phyloP scores from a whole-genome alignment of 345 rosid species.

The Lagerstroemia speciosa region DNA sequence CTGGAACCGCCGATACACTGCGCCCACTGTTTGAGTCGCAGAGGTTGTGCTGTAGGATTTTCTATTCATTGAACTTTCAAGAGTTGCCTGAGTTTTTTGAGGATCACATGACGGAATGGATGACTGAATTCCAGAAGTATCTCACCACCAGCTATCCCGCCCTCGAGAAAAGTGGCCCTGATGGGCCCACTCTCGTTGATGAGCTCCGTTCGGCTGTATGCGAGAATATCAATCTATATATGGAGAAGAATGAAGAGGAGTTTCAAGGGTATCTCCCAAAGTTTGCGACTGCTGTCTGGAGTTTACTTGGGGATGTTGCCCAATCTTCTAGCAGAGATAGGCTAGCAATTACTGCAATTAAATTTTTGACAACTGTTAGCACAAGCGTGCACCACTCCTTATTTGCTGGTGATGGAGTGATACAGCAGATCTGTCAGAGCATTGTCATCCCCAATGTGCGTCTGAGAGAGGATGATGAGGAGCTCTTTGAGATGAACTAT shows the following conservation, averaged over 20 bases:
- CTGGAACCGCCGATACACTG: conserved; percentile 35
- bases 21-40: conserved; percentile 73
- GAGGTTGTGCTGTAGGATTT: conserved; percentile 78
- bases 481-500: conserved; percentile 92
- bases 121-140: conserved; percentile 78
- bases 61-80: conserved; percentile 76
- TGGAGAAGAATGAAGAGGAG: conserved; percentile 96
- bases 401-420: conserved; percentile 69
- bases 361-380: conserved; percentile 91
- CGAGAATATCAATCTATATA: conserved; percentile 86
- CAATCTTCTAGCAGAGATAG: conserved; percentile 64
- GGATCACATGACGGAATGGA: conserved; percentile 95
- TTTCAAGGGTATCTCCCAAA: conserved; percentile 57
- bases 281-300: conserved; percentile 84
- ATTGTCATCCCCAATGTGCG: conserved; percentile 93
- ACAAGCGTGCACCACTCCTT: conserved; percentile 84
- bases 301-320: conserved; percentile 68
- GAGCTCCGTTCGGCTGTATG: conserved; percentile 79
- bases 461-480: conserved; percentile 92
- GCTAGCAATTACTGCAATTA: conserved; percentile 78
- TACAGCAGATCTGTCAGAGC: conserved; percentile 74
- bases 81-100: conserved; percentile 93
- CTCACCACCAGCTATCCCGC: conserved; percentile 47
- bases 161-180: conserved; percentile 38
- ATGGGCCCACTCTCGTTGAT: conserved; percentile 54